Percentiles rank a stretch among this genome's conserved stretches.
phyloP scores from a whole-genome alignment of 768 basidiomycete genomes.

The Cystobasidium onofrii region DNA sequence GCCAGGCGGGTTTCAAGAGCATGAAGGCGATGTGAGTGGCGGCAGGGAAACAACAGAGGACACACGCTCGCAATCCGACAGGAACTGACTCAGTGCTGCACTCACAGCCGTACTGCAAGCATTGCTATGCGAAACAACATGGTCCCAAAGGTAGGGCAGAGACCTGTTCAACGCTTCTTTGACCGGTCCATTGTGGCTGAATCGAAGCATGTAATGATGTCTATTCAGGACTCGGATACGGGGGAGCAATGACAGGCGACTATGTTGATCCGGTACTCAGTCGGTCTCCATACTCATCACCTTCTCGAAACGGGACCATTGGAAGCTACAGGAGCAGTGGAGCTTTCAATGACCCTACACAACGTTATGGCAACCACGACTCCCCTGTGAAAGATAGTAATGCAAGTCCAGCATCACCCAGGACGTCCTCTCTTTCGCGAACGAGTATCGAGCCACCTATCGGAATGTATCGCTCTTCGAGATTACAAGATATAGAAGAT shows the following conservation, averaged over 20 bases:
- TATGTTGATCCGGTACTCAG: constrained; percentile 29
- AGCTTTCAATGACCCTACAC: neutral
- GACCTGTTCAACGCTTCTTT: constrained; percentile 14
- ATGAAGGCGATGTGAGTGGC: constrained; percentile 66
- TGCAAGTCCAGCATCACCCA: neutral
- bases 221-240: constrained; percentile 28
- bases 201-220: neutral
- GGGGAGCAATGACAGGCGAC: constrained; percentile 29
- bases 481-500: constrained; percentile 21
- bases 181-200: neutral
- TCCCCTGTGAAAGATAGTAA: neutral
- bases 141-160: constrained; percentile 47
- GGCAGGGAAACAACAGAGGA: neutral
- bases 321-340: neutral
- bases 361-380: neutral
- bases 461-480: constrained; percentile 11
- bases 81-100: constrained; percentile 31
- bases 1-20: constrained; percentile 67
- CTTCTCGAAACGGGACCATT: neutral
- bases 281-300: constrained; percentile 23
- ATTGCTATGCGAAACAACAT: constrained; percentile 70
- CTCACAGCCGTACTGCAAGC: constrained; percentile 56
- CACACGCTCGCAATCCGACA: constrained; percentile 50
- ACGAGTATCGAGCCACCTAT: constrained; percentile 21
- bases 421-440: neutral